Conservation (phyloP, 2,329 filamentous ascomycete species). For the Nothophaeocryptopus gaeumannii region DNA sequence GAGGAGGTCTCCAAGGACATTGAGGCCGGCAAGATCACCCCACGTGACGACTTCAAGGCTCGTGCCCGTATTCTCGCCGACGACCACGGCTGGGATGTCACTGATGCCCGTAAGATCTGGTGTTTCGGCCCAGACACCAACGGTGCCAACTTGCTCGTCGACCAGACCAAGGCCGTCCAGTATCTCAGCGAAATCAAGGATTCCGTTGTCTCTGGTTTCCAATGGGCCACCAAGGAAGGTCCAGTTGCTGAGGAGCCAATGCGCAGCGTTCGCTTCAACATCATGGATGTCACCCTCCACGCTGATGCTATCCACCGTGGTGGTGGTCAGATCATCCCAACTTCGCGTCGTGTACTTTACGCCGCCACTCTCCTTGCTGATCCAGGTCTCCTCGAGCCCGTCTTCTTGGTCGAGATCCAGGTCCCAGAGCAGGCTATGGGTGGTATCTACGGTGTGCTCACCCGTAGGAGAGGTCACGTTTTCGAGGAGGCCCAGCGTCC, state of each 20-base stretch:
- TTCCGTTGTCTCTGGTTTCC: slow-evolving; percentile 98
- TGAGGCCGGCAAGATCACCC: slow-evolving; percentile 84
- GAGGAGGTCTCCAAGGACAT: slow-evolving; percentile 92
- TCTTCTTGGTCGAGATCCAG: slow-evolving; percentile 99
- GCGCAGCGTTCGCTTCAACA: slow-evolving; percentile 96
- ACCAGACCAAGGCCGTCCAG: slow-evolving; percentile 99
- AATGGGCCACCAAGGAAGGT: slow-evolving; percentile 98
- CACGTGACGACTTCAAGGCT: slow-evolving; percentile 98
- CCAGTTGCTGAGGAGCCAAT: slow-evolving; percentile 97
- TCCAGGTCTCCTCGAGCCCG: slow-evolving; percentile 88
- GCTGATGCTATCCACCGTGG: slow-evolving; percentile 99
- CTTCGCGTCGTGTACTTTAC: slow-evolving; percentile 95
- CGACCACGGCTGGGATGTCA: slow-evolving; percentile 98
- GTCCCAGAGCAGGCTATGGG: slow-evolving; percentile 98
- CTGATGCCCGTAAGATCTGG: slow-evolving; percentile 99
- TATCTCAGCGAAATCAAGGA: slow-evolving; percentile 99
- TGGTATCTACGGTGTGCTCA: slow-evolving; percentile 99
- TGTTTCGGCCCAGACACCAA: slow-evolving; percentile 97
- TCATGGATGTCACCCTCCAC: slow-evolving; percentile 98
- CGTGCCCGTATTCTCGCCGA: slow-evolving; percentile 95
- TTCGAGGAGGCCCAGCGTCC: slow-evolving; percentile 97
- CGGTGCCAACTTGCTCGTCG: slow-evolving; percentile 96
- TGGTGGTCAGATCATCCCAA: slow-evolving; percentile 98
- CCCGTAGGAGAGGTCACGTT: slow-evolving; percentile 96
- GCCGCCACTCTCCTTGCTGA: slow-evolving; percentile 87